phyloP scores from a whole-genome alignment of 1,284 basidiomycete species.

The Ganoderma multipileum region DNA sequence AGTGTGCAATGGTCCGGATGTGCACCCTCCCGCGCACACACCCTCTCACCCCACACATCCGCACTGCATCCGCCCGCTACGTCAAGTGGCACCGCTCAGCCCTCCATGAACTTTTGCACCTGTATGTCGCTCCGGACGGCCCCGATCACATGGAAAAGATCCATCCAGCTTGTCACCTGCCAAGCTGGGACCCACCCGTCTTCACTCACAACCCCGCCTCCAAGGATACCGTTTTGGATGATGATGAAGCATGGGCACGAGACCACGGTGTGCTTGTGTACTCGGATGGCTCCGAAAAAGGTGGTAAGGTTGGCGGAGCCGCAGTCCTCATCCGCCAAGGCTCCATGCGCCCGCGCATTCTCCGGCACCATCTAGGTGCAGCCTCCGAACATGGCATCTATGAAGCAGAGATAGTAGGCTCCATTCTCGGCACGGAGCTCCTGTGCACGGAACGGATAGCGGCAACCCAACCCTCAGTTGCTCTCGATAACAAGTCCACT shows the following conservation, averaged over 20 bases:
- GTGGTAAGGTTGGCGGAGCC: constrained; percentile 10
- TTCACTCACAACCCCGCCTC: not conserved
- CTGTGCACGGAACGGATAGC: not conserved
- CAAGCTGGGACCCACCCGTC: constrained; percentile 12
- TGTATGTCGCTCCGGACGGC: not conserved
- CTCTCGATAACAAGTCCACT: not conserved
- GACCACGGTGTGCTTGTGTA: constrained; percentile 13
- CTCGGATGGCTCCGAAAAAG: constrained; percentile 30
- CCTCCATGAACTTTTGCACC: not conserved
- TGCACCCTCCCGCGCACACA: constrained; percentile 42
- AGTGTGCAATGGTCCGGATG: constrained; percentile 38
- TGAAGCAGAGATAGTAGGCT: constrained; percentile 1
- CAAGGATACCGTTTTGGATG: constrained; percentile 2
- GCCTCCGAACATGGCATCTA: not conserved
- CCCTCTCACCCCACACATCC: constrained; percentile 35
- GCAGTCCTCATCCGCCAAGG: not conserved
- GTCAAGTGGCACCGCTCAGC: not conserved
- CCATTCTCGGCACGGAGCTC: not conserved
- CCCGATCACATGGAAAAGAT: constrained; percentile 25
- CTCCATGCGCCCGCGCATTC: not conserved
- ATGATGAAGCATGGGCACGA: not conserved
- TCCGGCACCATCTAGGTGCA: not conserved
- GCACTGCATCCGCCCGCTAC: not conserved
- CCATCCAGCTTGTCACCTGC: constrained; percentile 12
- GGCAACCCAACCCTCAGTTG: not conserved